Evolutionary conservation across 2,329 filamentous ascomycete species (phyloP), one percentile per base, ranked within the genome.

Genomic region (Xylariaceae sp.): DNA sequence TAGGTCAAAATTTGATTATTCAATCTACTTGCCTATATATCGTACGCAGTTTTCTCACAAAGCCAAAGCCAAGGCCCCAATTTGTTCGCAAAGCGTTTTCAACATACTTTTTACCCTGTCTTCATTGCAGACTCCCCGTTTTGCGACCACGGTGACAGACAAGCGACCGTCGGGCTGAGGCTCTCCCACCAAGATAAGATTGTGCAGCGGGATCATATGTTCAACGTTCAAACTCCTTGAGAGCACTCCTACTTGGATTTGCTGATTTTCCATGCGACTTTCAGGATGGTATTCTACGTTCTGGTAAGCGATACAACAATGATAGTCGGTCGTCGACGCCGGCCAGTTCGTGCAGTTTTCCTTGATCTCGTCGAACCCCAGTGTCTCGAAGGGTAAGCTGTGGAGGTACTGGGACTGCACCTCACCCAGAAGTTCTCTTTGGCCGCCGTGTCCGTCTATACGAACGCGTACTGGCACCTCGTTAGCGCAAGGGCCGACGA

Each of bases 291-390:
- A 4, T 37, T 46, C 21, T 33, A 49, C 43, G 37, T 19, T 46
- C 37, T 49, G 47, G 40, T 49, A 49, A 21, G 29, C 47, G 36
- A 46, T n/a, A 21, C 25, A 21, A 22, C 47, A 49, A 14, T 43
- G 21, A 32, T 37, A 49, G 32, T 43, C 46, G 7, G 17, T 44
- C 11, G 35, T 23, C 11, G 17, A 12, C 14, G 39, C 40, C 11
- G 29, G 22, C 47, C 47, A 49, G 11, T n/a, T 41, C 14, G 47
- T 46, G 43, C 47, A 49, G 22, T 49, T 36, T 2, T 49, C 22
- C 33, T 32, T 49, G 47, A 49, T 37, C 32, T 49, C 47, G 20
- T 49, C 47, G 25, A 49, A 46, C 22, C 44, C 47, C 16, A 49
- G 39, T 4, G 43, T 49, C 37, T 49, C 47, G 25, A 49, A 49